Evolutionary conservation across 768 basidiomycete genomes (phyloP).

Genomic region (Boletellus ananiceps): DNA sequence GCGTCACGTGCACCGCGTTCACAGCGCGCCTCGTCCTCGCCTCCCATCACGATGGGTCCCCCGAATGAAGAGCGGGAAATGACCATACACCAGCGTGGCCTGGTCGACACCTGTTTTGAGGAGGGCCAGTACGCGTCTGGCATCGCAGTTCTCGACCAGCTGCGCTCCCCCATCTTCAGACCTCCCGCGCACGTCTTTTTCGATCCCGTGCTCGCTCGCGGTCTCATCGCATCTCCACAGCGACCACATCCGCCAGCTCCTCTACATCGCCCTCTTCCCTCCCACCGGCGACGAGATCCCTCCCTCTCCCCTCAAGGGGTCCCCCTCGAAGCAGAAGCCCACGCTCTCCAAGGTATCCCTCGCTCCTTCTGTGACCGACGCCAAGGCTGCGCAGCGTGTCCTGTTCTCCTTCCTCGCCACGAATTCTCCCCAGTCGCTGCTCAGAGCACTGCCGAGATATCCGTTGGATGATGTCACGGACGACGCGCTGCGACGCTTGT

Average conservation of each 20-base stretch:
- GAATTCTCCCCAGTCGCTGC: constrained; percentile 50
- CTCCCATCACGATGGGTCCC: constrained; percentile 6
- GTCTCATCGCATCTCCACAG: constrained; percentile 31
- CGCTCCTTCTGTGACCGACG: constrained; percentile 43
- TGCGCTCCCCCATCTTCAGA: constrained; percentile 52
- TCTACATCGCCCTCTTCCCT: constrained; percentile 69
- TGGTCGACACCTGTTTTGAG: constrained; percentile 72
- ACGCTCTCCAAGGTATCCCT: constrained; percentile 37
- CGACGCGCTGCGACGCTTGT: neutral
- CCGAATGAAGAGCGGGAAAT: constrained; percentile 39
- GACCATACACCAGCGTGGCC: constrained; percentile 43
- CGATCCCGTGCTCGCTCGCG: constrained; percentile 8
- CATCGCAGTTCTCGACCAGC: constrained; percentile 55
- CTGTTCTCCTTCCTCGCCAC: constrained; percentile 53
- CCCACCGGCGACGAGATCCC: constrained; percentile 16
- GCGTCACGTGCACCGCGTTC: constrained; percentile 23
- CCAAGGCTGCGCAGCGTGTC: constrained; percentile 48
- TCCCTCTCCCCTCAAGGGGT: constrained; percentile 35
- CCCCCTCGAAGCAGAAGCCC: constrained; percentile 47
- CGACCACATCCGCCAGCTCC: constrained; percentile 59
- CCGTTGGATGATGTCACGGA: constrained; percentile 19
- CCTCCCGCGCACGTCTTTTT: constrained; percentile 51
- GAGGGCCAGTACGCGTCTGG: constrained; percentile 73
- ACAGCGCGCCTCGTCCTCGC: constrained; percentile 4
- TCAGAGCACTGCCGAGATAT: constrained; percentile 53